phyloP scores from a whole-genome alignment of 768 basidiomycete species.

The Hericium alpestre region DNA sequence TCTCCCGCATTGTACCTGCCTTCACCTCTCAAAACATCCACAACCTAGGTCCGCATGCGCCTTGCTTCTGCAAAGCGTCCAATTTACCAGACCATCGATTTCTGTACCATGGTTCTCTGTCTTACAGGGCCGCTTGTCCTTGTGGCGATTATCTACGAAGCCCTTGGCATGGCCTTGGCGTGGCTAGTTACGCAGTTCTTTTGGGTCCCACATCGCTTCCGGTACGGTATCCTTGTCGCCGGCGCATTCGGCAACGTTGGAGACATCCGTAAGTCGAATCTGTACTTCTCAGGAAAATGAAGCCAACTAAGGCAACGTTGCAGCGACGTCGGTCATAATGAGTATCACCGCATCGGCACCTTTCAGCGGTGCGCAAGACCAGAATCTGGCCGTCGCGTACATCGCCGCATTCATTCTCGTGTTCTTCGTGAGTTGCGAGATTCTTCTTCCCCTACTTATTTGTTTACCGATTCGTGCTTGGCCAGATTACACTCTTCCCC shows the following conservation, averaged over 20 bases:
- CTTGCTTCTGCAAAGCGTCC: background rate
- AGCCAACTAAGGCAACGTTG: background rate
- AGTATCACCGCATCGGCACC: constrained; percentile 51
- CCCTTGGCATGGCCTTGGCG: constrained; percentile 41
- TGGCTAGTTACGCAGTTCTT: constrained; percentile 51
- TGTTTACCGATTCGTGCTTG: background rate
- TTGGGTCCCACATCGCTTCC: constrained; percentile 71
- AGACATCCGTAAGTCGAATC: constrained; percentile 47
- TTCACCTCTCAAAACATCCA: constrained; percentile 47
- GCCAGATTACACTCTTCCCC: constrained; percentile 55
- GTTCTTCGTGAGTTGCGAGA: constrained; percentile 34
- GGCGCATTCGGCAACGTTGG: constrained; percentile 63
- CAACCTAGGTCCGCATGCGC: constrained; percentile 21
- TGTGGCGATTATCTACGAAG: constrained; percentile 50
- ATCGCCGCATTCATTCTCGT: constrained; percentile 52
- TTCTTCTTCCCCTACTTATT: background rate
- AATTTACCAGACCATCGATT: background rate
- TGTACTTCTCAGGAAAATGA: background rate
- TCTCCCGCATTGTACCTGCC: constrained; percentile 62
- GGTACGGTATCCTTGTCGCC: constrained; percentile 59
- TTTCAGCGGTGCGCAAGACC: constrained; percentile 47
- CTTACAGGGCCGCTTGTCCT: constrained; percentile 44
- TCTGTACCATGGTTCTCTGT: background rate
- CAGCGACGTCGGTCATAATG: constrained; percentile 58
- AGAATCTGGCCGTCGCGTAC: constrained; percentile 56